Evolutionary conservation across 257 asterid species (phyloP), one percentile per base, ranked within the genome.

Genomic region (Prunella vulgaris): DNA sequence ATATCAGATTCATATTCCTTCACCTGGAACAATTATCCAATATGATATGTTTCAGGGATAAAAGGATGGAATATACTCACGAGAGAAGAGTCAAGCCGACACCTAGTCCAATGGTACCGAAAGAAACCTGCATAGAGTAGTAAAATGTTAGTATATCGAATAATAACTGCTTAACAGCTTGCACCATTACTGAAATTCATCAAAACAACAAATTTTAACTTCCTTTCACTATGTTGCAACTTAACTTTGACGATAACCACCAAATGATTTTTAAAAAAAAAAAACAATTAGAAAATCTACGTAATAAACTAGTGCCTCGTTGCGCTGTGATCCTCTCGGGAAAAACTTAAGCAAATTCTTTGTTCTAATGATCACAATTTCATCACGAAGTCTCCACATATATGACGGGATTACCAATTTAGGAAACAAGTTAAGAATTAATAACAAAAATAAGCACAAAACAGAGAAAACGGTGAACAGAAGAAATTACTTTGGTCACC

Each of bases 61-160:
- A 71, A 22, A 54, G 42, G 42, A 46, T 24, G 10, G 66, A 60
- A 53, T 75, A 74, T 80, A 84, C 97, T 89, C 80, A 94, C 97
- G 96, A 87, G 73, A 94, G 97, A 81, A 94, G 97, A 49, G 93
- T 18, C 61, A 85, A 62, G 49, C 99, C 99, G 70, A 69, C 64
- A 52, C 99, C 78, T 75, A 94, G 80, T 73, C 99, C 99, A 76
- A 93, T 84, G 70, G 86, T 92, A 54, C 99, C 99, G 49, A 93
- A 93, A 18, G 97, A 93, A 73, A 88, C 93, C 97, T 90, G 93
- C 70, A 76, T 5, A 71, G 9, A 22, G 62, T 38, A 52, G 21
- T 18, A 35, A 35, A 69, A 40, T 51, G 49, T 72, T 6, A 69
- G 70, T 75, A 51, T 64, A 51, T 7, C 58, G 57, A 74, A 65